Percentiles rank a stretch among this genome's conserved stretches.
Evolutionary conservation across 2,329 filamentous ascomycete species (phyloP).

Genomic region (Ceratocystis smalleyi): DNA sequence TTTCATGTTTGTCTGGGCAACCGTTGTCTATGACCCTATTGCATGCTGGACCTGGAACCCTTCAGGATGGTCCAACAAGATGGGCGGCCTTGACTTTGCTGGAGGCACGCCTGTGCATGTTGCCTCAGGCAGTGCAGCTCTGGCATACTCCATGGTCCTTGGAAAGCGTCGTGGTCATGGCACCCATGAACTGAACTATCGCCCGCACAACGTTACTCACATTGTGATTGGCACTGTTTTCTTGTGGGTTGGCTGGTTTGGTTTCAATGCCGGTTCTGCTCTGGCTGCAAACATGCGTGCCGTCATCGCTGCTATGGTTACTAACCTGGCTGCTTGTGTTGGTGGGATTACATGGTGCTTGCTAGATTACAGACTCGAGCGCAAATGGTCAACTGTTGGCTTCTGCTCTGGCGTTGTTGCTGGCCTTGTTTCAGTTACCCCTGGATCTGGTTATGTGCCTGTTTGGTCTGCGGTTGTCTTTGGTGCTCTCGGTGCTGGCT

Average conservation of each 20-base stretch:
- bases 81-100: slow-evolving; percentile 77
- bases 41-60: slow-evolving; percentile 94
- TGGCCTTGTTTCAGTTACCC: slow-evolving; percentile 76
- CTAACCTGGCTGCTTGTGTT: slow-evolving; percentile 68
- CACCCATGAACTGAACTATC: slow-evolving; percentile 78
- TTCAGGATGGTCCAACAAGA: slow-evolving; percentile 59
- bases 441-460: slow-evolving; percentile 72
- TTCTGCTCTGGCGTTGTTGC: slow-evolving; percentile 86
- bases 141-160: slow-evolving; percentile 84
- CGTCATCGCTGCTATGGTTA: slow-evolving; percentile 74
- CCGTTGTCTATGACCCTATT: slow-evolving; percentile 79
- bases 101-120: slow-evolving; percentile 87
- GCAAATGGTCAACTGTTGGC: slow-evolving; percentile 83
- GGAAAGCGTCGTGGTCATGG: slow-evolving; percentile 74
- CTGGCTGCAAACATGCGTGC: slow-evolving; percentile 68
- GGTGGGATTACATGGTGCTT: slow-evolving; percentile 83
- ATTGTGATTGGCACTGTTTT: slow-evolving; percentile 88
- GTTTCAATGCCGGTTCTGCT: slow-evolving; percentile 80
- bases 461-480: slow-evolving; percentile 72
- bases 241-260: slow-evolving; percentile 91
- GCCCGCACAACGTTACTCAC: slow-evolving; percentile 83
- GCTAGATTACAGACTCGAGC: slow-evolving; percentile 74
- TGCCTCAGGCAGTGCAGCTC: slow-evolving; percentile 62
- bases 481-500: slow-evolving; percentile 57
- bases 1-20: slow-evolving; percentile 89